These are phyloP conservation scores for Phytophthora fragariae DNA, from an alignment of 352 stramenopile genomes.

Conservation along the genomic window DNA sequence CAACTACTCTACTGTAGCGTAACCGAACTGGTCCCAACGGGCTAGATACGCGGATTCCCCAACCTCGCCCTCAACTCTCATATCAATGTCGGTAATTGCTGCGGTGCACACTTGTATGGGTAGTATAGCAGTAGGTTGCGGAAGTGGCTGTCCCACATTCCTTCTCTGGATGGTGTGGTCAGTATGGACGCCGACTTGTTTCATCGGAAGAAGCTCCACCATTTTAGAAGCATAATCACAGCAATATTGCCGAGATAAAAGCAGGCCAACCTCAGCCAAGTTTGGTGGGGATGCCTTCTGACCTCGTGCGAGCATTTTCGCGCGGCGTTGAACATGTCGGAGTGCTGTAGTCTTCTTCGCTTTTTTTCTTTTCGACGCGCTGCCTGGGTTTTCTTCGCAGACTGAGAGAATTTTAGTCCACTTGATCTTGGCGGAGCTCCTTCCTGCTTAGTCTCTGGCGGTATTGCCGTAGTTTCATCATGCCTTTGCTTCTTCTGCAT, in stretches of 20 bases:
- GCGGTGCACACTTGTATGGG: neutral
- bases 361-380: neutral
- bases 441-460: neutral
- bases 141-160: constrained; percentile 7
- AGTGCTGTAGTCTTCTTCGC: neutral
- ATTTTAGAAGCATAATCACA: neutral
- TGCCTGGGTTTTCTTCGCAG: neutral
- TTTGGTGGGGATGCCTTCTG: neutral
- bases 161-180: constrained; percentile 1
- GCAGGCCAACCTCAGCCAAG: neutral
- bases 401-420: neutral
- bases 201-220: neutral
- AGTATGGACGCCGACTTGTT: neutral
- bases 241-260: neutral
- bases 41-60: neutral
- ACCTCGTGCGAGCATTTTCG: neutral
- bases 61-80: neutral
- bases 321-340: neutral
- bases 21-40: constrained; percentile 3
- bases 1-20: neutral
- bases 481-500: neutral
- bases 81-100: constrained; percentile 8
- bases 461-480: neutral
- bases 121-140: neutral
- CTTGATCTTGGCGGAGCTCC: neutral